A percentile compares a stretch with the other conserved stretches of the same genome.
Evolutionary conservation across 306 rosid genomes (phyloP).

Genomic region (Dalbergia oliveri): DNA sequence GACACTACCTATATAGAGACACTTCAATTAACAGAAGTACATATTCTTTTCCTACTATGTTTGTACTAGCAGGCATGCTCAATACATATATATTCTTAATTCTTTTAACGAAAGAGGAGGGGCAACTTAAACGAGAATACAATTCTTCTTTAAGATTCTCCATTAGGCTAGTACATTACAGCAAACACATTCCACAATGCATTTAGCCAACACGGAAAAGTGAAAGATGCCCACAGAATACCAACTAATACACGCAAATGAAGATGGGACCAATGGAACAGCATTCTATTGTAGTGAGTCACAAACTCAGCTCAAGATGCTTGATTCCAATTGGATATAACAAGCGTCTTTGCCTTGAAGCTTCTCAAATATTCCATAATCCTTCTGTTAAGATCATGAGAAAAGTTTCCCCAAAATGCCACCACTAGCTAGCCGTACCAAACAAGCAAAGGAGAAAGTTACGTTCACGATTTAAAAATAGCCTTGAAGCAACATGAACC

Average conservation of each 20-base stretch:
- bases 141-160: slow-evolving; percentile 39
- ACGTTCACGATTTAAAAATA: neutral
- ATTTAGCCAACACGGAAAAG: slow-evolving; percentile 7
- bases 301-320: neutral
- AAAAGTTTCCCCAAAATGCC: neutral
- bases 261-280: slow-evolving; percentile 11
- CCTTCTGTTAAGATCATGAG: neutral
- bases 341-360: neutral
- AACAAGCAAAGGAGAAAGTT: slow-evolving; percentile 8
- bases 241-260: neutral
- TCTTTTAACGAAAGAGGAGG: neutral
- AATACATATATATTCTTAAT: neutral
- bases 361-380: slow-evolving; percentile 22
- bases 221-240: neutral
- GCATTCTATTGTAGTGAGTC: neutral
- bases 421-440: neutral
- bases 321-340: neutral
- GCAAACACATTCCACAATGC: slow-evolving; percentile 15
- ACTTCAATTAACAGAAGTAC: slow-evolving; percentile 19
- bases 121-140: slow-evolving; percentile 21
- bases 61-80: neutral
- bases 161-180: neutral
- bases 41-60: slow-evolving; percentile 28
- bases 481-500: slow-evolving; percentile 39
- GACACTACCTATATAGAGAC: neutral